Conservation (phyloP, 1,284 basidiomycete species). For the Sporisorium reilianum region DNA sequence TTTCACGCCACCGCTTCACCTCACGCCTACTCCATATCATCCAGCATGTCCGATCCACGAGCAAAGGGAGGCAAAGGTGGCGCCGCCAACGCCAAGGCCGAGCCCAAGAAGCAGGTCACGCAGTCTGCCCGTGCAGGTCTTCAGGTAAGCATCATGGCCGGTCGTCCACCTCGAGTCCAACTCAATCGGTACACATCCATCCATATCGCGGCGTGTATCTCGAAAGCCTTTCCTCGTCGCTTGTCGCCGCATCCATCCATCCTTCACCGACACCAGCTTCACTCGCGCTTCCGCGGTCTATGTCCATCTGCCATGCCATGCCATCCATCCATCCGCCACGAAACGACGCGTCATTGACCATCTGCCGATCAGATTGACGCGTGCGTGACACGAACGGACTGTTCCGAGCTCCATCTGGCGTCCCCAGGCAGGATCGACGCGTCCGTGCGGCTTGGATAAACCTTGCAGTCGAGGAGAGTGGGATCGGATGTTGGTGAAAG, state of each 20-base stretch:
- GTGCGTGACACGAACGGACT: not conserved
- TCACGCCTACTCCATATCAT: slow-evolving; percentile 1
- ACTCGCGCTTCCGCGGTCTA: not conserved
- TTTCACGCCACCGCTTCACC: not conserved
- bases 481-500: not conserved
- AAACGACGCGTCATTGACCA: slow-evolving; percentile 2
- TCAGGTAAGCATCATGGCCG: slow-evolving; percentile 54
- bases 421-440: not conserved
- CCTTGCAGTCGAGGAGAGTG: slow-evolving; percentile 1
- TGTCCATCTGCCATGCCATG: no score
- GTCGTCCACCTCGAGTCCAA: not conserved
- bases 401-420: not conserved
- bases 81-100: slow-evolving; percentile 49
- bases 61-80: slow-evolving; percentile 57
- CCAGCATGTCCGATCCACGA: slow-evolving; percentile 53
- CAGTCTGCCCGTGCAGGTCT: slow-evolving; percentile 62
- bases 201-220: no score
- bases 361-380: not conserved
- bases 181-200: slow-evolving; percentile 13
- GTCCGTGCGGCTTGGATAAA: not conserved
- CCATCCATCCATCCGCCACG: slow-evolving; percentile 9
- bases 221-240: no score
- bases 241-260: not conserved
- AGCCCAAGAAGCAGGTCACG: slow-evolving; percentile 54
- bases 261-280: not conserved